Base-by-base conservation (phyloP, 345 rosid genomes). In the Bruguiera sexangula region DNA sequence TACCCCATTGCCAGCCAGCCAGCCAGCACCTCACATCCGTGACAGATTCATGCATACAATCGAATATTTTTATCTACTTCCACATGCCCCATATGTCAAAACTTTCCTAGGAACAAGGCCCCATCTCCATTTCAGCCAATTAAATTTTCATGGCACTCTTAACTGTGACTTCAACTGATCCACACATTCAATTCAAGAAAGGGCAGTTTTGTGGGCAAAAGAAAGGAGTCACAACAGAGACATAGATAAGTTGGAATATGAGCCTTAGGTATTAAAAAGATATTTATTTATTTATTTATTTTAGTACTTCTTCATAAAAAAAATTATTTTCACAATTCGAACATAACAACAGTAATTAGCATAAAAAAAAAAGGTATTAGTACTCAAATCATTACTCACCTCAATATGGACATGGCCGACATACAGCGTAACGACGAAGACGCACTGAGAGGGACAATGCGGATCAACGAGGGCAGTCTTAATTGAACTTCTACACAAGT, bases 131-230 rank as follows among this genome's bases (percentile, higher is more conserved):
- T n/a, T 66, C 34, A 27, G 56, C 36, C 67, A 6, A 51, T 70
- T 8, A 30, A 51, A 60, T 48, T 60, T 61, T 21, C 58, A 18
- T 31, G 58, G 65, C 22, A 46, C 30, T 69, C 50, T 5, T 13
- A 19, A 10, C 34, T 13, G 19, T 30, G 30, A 5, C 32, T 52
- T n/a, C 22, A 54, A 55, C 58, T 50, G 34, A 73, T 69, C 80
- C 76, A 63, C 78, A 67, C 78, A 63, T 22, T 46, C 18, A 72
- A 54, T 21, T 52, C 52, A 53, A 56, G 20, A 22, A 18, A 34
- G 24, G 60, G 37, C 37, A 7, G 37, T 34, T 7, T 34, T 1
- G 37, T 34, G 9, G 37, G 7, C 6, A 1, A 34, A 34, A 8
- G 31, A 30, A 30, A 31, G 5, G 32, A 31, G 32, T 31, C 32